Evolutionary conservation across 768 basidiomycete species (phyloP).

Genomic region (Phaeotremella fagi): DNA sequence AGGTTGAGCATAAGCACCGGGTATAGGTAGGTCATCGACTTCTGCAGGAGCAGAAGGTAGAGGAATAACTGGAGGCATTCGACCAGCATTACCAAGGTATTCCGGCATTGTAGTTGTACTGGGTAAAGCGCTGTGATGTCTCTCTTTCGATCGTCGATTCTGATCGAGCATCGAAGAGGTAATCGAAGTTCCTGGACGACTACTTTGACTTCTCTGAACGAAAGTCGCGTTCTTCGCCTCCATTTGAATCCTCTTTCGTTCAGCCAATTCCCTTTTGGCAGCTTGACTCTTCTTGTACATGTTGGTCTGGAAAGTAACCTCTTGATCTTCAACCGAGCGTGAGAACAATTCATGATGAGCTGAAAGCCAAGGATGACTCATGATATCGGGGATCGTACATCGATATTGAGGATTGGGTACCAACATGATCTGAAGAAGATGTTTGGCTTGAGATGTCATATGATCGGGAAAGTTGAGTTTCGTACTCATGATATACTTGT

Average conservation of each 20-base stretch:
- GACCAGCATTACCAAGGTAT: slow-evolving; percentile 36
- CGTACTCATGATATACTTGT: slow-evolving; percentile 98
- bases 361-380: slow-evolving; percentile 81
- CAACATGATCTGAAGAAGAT: slow-evolving; percentile 84
- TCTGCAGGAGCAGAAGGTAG: not conserved
- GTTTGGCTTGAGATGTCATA: slow-evolving; percentile 73
- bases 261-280: slow-evolving; percentile 45
- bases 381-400: slow-evolving; percentile 69
- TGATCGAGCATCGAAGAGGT: slow-evolving; percentile 37
- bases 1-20: not conserved
- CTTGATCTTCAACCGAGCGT: slow-evolving; percentile 69
- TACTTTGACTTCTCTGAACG: slow-evolving; percentile 31
- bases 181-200: slow-evolving; percentile 23
- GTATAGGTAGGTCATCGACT: not conserved
- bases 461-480: slow-evolving; percentile 96
- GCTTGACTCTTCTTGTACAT: slow-evolving; percentile 72
- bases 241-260: slow-evolving; percentile 33
- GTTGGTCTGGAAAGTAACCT: slow-evolving; percentile 72
- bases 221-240: slow-evolving; percentile 29
- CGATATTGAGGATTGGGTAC: slow-evolving; percentile 83
- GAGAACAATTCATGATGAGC: slow-evolving; percentile 64
- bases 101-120: slow-evolving; percentile 36
- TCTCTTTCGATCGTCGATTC: slow-evolving; percentile 18
- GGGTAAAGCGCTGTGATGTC: slow-evolving; percentile 42
- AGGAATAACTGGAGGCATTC: slow-evolving; percentile 23